These are phyloP conservation scores for Onygena corvina DNA, from an alignment of 2,329 filamentous ascomycete species.

Conservation along the genomic window DNA sequence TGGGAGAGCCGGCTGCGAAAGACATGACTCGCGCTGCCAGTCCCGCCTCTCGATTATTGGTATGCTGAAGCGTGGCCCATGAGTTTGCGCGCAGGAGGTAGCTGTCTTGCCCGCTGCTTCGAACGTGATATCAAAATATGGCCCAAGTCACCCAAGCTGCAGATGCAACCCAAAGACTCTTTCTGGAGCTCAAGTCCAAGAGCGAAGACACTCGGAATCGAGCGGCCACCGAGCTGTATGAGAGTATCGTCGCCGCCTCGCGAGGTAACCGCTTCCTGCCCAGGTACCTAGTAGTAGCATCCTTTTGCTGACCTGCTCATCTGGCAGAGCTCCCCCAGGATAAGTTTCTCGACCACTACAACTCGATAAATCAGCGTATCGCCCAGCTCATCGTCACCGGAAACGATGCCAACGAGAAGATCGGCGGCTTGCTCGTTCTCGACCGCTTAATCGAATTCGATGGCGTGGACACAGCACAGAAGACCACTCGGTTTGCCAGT, in stretches of 20 bases:
- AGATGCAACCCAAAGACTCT: slow-evolving; percentile 44
- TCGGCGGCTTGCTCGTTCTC: slow-evolving; percentile 83
- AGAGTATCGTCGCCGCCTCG: slow-evolving; percentile 36
- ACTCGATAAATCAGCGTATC: slow-evolving; percentile 53
- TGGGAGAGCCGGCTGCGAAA: not conserved
- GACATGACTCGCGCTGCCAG: not conserved
- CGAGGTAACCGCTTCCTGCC: slow-evolving; percentile 27
- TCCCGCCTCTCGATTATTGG: not conserved
- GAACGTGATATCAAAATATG: slow-evolving; percentile 24
- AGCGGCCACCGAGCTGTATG: slow-evolving; percentile 38
- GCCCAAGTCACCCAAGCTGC: slow-evolving; percentile 36
- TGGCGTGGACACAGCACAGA: slow-evolving; percentile 81
- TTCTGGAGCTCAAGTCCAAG: slow-evolving; percentile 47
- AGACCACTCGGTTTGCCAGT: slow-evolving; percentile 87
- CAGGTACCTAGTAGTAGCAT: not conserved
- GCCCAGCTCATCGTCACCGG: slow-evolving; percentile 69
- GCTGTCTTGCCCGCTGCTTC: not conserved
- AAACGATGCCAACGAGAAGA: slow-evolving; percentile 72
- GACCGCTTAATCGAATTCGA: slow-evolving; percentile 93
- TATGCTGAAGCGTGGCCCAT: slow-evolving; percentile 1
- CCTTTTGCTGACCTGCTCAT: not conserved
- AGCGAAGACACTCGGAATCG: slow-evolving; percentile 39
- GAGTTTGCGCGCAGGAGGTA: not conserved
- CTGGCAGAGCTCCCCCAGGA: slow-evolving; percentile 62
- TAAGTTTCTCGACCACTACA: slow-evolving; percentile 61